phyloP scores from a whole-genome alignment of 805 yeast genomes.

The Teunomyces tritomae region DNA sequence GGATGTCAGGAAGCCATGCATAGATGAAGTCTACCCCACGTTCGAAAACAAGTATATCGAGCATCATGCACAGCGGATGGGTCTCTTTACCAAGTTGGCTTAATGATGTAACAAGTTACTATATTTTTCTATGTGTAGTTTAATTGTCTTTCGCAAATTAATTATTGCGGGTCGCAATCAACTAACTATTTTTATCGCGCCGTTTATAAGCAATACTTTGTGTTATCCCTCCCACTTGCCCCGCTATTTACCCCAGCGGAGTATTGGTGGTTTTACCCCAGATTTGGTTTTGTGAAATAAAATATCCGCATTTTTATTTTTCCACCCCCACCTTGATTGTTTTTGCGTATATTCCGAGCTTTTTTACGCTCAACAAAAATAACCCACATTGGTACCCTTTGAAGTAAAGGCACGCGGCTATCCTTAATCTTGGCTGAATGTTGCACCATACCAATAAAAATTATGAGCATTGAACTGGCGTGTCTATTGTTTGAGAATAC shows the following conservation, averaged over 20 bases:
- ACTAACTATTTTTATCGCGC: not conserved
- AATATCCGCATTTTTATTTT: not conserved
- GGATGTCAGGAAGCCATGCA: not conserved
- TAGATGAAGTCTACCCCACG: not conserved
- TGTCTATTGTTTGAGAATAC: too few relatives aligned
- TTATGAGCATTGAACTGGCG: too few relatives aligned
- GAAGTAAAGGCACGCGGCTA: not conserved
- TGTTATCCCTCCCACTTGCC: not conserved
- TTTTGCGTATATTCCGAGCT: constrained; percentile 3
- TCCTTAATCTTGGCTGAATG: not conserved
- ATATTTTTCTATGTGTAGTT: too few relatives aligned
- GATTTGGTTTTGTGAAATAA: not conserved
- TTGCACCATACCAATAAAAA: not conserved
- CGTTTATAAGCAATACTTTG: not conserved
- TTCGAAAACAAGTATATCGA: not conserved
- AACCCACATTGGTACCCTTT: not conserved
- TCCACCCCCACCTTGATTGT: not conserved
- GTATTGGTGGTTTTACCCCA: not conserved
- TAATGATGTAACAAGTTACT: too few relatives aligned
- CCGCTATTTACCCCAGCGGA: not conserved
- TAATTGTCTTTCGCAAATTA: not conserved
- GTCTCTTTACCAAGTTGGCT: too few relatives aligned
- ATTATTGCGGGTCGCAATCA: not conserved
- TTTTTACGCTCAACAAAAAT: not conserved
- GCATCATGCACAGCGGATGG: too few relatives aligned